Percentiles rank a stretch among this genome's conserved stretches.
These are phyloP conservation scores for Brassica carinata DNA, from an alignment of 345 rosid genomes.

Conservation along the genomic window DNA sequence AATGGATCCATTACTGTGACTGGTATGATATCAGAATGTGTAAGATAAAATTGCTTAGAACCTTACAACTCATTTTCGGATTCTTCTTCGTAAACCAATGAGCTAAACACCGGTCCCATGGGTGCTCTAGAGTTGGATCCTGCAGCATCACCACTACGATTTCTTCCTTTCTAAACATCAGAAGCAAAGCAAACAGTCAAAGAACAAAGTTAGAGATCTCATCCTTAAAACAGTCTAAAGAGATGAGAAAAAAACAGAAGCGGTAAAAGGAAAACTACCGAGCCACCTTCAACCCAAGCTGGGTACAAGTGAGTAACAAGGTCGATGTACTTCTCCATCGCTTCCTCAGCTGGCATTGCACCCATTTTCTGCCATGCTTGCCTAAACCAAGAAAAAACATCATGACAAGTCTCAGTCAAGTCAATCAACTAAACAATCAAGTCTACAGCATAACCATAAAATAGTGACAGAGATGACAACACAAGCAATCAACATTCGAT, in stretches of 20 bases:
- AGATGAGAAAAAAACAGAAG: neutral
- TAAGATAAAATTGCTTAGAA: slow-evolving; percentile 34
- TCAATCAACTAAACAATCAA: neutral
- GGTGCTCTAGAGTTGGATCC: slow-evolving; percentile 51
- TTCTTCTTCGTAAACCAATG: slow-evolving; percentile 74
- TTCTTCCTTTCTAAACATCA: slow-evolving; percentile 48
- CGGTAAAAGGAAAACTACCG: slow-evolving; percentile 30
- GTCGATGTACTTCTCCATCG: slow-evolving; percentile 90
- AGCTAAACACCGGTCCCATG: slow-evolving; percentile 97
- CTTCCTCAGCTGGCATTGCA: slow-evolving; percentile 91
- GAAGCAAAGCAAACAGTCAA: slow-evolving; percentile 12
- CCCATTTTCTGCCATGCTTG: neutral
- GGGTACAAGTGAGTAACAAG: slow-evolving; percentile 84
- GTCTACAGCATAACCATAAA: neutral
- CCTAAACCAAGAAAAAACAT: neutral
- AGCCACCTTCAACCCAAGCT: slow-evolving; percentile 69
- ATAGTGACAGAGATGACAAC: neutral
- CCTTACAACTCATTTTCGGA: slow-evolving; percentile 84
- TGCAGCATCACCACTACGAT: slow-evolving; percentile 46
- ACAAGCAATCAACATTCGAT: neutral
- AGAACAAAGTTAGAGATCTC: slow-evolving; percentile 10
- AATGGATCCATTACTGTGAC: neutral
- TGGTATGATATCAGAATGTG: neutral
- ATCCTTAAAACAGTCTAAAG: neutral
- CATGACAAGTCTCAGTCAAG: neutral